Percentiles rank a stretch among this genome's conserved stretches.
These are phyloP conservation scores for Triadica sebifera DNA, from an alignment of 345 rosid species.

Conservation along the genomic window DNA sequence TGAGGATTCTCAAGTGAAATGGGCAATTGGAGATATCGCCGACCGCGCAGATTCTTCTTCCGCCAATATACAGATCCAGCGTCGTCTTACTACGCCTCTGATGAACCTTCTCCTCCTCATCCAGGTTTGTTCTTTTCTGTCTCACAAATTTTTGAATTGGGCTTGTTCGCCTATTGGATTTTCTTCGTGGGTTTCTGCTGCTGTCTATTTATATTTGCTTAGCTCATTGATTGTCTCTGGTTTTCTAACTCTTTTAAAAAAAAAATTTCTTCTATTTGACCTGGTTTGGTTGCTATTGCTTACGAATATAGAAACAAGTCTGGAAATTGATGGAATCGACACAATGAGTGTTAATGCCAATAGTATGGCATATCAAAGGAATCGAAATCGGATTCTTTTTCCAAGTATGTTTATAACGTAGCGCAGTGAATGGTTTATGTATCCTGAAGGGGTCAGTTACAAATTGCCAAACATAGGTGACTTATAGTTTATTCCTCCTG, in stretches of 20 bases:
- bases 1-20: not conserved
- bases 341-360: too few relatives aligned
- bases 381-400: not conserved
- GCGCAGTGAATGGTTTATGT: not conserved
- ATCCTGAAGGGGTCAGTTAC: too few relatives aligned
- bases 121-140: not conserved
- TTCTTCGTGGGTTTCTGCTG: constrained; percentile 2
- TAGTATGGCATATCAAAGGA: not conserved
- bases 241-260: not conserved
- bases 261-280: too few relatives aligned
- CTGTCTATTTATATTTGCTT: not conserved
- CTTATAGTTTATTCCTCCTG: not conserved
- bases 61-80: constrained; percentile 5
- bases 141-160: not conserved
- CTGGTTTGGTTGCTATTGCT: not conserved
- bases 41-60: constrained; percentile 19
- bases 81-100: constrained; percentile 9
- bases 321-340: not conserved
- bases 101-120: not conserved
- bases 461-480: not conserved
- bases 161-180: not conserved
- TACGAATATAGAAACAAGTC: too few relatives aligned
- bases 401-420: not conserved
- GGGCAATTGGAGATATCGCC: constrained; percentile 30
- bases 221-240: not conserved